Evolutionary conservation across 176 grass and related monocot genomes (phyloP).

Genomic region (Musa itinerans): DNA sequence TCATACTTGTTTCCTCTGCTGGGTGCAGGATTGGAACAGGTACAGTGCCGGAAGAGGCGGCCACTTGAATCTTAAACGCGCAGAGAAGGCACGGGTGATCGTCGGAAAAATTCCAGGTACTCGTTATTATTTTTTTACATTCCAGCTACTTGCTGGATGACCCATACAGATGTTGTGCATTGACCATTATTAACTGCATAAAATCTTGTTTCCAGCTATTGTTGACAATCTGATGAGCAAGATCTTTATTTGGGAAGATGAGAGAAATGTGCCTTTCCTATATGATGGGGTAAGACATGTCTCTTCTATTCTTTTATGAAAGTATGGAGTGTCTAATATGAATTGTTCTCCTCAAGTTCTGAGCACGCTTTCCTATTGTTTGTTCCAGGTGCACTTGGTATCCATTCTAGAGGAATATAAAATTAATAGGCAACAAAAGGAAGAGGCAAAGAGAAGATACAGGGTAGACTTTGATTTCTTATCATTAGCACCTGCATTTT

Average conservation of each 20-base stretch:
- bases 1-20: not conserved
- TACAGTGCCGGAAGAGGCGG: conserved; percentile 75
- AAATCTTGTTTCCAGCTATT: conserved; percentile 41
- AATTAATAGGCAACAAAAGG: conserved; percentile 63
- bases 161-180: not conserved
- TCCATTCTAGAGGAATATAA: conserved; percentile 95
- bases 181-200: not conserved
- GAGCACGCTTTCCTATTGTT: conserved; percentile 5
- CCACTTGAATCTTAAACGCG: conserved; percentile 86
- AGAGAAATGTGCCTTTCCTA: conserved; percentile 61
- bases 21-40: conserved; percentile 70
- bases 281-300: conserved; percentile 74
- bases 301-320: conserved; percentile 1
- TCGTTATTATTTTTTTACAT: no score
- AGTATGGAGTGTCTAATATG: not conserved
- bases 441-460: conserved; percentile 58
- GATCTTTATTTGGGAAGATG: conserved; percentile 77
- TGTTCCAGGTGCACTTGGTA: conserved; percentile 63
- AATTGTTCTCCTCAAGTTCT: not conserved
- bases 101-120: conserved; percentile 84
- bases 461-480: conserved; percentile 35
- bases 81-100: conserved; percentile 77
- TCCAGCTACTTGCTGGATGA: not conserved
- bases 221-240: conserved; percentile 81
- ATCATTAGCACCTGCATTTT: not conserved